Evolutionary conservation across 495 filamentous ascomycete species (phyloP).

Genomic region (Trichoderma erinaceum): DNA sequence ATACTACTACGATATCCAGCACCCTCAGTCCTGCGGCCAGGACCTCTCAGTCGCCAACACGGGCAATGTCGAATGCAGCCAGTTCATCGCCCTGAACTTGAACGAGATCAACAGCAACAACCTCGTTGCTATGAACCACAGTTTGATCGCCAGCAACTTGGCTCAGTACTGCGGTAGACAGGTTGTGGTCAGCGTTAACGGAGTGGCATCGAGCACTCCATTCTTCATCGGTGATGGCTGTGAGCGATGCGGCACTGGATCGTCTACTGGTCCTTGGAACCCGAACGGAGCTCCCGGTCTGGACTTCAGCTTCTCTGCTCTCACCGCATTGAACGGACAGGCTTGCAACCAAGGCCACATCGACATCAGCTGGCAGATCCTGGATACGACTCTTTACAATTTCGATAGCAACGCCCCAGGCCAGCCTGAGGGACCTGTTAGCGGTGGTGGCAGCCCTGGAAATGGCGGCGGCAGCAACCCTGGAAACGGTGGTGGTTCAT

Average conservation of each 20-base stretch:
- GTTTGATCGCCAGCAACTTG: background rate
- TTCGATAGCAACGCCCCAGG: slow-evolving; percentile 1
- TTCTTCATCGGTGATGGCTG: slow-evolving; percentile 6
- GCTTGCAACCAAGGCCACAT: background rate
- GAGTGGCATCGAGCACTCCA: background rate
- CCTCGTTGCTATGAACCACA: slow-evolving; percentile 4
- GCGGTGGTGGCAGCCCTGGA: background rate
- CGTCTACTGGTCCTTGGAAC: background rate
- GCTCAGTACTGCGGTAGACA: background rate
- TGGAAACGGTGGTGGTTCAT: background rate
- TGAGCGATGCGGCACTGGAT: slow-evolving; percentile 1
- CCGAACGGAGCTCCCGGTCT: background rate
- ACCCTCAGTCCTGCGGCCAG: background rate
- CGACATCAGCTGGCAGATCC: background rate
- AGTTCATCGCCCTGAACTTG: background rate
- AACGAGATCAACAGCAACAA: background rate
- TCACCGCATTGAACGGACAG: background rate
- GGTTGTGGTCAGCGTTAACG: background rate
- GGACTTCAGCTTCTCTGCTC: slow-evolving; percentile 1
- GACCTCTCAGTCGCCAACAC: background rate
- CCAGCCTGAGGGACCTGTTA: background rate
- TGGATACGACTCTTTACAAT: background rate
- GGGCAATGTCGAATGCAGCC: background rate
- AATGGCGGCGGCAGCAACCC: background rate
- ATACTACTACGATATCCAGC: background rate